Conservation (phyloP, 306 rosid genomes). For the Ammopiptanthus mongolicus region DNA sequence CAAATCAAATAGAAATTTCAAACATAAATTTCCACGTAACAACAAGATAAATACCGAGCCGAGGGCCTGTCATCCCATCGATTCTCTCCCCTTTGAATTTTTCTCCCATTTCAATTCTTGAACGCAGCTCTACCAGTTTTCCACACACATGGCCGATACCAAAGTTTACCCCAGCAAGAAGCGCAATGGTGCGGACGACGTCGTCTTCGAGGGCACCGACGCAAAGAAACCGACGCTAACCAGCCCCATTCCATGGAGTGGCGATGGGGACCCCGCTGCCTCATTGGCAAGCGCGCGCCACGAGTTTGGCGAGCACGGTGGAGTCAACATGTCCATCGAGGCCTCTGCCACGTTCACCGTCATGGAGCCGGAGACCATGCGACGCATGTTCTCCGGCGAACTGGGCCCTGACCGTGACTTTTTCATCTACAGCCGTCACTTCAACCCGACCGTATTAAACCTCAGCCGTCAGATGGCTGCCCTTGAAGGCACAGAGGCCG, state of each 20-base stretch:
- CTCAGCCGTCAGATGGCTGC: conserved; percentile 84
- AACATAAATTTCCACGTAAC: too few relatives aligned
- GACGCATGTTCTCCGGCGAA: conserved; percentile 77
- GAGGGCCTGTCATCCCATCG: too few relatives aligned
- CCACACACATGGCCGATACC: neutral
- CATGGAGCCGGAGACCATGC: conserved; percentile 77
- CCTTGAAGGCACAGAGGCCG: conserved; percentile 76
- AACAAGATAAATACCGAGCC: neutral
- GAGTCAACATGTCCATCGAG: conserved; percentile 88
- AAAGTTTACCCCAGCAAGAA: conserved; percentile 21
- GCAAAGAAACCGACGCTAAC: conserved; percentile 37
- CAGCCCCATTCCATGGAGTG: neutral
- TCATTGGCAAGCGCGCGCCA: conserved; percentile 66
- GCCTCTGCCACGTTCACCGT: conserved; percentile 95
- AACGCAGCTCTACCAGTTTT: too few relatives aligned
- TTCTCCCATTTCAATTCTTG: neutral
- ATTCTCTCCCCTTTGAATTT: too few relatives aligned
- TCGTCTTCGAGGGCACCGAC: neutral
- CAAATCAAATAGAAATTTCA: too few relatives aligned
- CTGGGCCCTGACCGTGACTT: conserved; percentile 72
- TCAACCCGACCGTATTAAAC: conserved; percentile 72
- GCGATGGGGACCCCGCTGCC: conserved; percentile 47
- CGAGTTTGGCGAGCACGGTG: conserved; percentile 88
- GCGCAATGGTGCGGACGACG: conserved; percentile 22
- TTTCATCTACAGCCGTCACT: conserved; percentile 88